Conservation (phyloP, 768 basidiomycete genomes). For the Strobilomyces dryophilus region DNA sequence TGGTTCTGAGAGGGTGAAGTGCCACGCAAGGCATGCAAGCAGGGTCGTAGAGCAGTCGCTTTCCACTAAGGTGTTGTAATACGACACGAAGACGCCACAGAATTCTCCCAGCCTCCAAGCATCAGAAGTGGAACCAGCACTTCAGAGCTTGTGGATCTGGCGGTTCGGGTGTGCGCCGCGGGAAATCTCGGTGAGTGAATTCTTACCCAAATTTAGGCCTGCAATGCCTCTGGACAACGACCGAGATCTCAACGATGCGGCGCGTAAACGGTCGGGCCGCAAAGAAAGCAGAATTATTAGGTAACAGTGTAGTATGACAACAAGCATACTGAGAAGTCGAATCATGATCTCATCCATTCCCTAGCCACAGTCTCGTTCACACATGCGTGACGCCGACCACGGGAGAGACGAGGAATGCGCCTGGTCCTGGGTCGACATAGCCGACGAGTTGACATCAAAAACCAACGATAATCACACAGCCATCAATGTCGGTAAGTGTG, state of each 20-base stretch:
- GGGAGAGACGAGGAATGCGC: background rate
- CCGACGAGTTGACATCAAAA: background rate
- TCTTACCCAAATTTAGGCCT: background rate
- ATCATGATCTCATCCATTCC: background rate
- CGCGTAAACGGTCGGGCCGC: background rate
- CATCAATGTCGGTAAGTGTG: background rate
- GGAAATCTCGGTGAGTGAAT: background rate
- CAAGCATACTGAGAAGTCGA: background rate
- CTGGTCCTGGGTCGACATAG: background rate
- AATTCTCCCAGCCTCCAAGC: background rate
- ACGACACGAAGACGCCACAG: background rate
- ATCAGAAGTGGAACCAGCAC: background rate
- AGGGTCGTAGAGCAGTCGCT: too few species aligned
- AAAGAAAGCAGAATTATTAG: background rate
- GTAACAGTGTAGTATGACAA: background rate
- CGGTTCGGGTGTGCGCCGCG: background rate
- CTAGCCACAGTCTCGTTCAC: background rate
- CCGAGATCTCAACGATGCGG: background rate
- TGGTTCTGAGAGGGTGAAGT: background rate
- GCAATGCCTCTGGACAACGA: background rate
- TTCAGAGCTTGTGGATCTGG: background rate
- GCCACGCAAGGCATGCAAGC: background rate
- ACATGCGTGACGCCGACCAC: background rate
- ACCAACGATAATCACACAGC: background rate
- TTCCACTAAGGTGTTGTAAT: background rate